Evolutionary conservation across 805 yeast species (phyloP), one percentile per base, ranked within the genome.

Genomic region (Lipomyces oligophaga): DNA sequence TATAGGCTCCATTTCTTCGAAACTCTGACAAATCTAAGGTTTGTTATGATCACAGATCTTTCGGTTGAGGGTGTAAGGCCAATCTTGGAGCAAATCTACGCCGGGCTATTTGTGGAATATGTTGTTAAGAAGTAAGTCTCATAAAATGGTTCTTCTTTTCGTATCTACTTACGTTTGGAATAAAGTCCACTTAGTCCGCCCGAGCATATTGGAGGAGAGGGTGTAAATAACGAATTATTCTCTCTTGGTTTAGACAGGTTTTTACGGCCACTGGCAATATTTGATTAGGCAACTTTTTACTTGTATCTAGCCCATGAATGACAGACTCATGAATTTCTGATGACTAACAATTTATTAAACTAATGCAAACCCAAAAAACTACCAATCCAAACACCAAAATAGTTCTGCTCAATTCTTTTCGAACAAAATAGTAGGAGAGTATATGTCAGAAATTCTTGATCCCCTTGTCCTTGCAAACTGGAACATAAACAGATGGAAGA

Each of bases 1-100:
- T 89, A 83, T 64, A 74, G 89, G 53, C 79, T 86, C 22, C 97
- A 90, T 62, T 81, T 78, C 55, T 76, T 73, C 58, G 96, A 87
- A 63, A 79, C 95, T 0, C 78, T 87, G 4, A 76, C 93, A 1
- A 88, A 87, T 30, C 67, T 89, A 47, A 80, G 85, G 64, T 79
- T 90, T 58, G 80, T 85, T 27, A 62, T 89, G 20, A 65, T 88
- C 24, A 80, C 90, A 6, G 96, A 87, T 63, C 74, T 77, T 26
- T 59, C 58, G 1, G 71, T 77, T 8, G 81, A 79, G 41, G 75
- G 78, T 55, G 60, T 83, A 45, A 80, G 78, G 57, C 62, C 63
- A 8, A 77, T 73, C 6, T 66, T 85, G 44, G 73, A 73, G 58
- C 78, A 76, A 47, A 72, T 85, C 22, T 85, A 84, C 65, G 67